These are phyloP conservation scores for Echium plantagineum DNA, from an alignment of 257 asterid species.

Conservation along the genomic window DNA sequence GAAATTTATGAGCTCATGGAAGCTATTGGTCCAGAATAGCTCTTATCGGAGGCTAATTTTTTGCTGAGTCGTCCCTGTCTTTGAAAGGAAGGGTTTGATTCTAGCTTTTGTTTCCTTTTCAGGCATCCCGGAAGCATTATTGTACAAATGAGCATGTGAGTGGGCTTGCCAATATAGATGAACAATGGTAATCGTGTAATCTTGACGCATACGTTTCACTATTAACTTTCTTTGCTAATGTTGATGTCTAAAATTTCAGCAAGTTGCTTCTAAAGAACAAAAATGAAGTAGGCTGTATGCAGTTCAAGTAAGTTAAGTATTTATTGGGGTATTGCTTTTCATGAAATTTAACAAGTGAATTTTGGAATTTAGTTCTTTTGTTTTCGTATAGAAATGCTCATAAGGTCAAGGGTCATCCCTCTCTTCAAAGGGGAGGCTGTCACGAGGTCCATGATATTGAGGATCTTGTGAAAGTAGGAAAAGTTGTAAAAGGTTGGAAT, in stretches of 20 bases:
- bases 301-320: constrained; percentile 55
- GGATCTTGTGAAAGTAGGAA: constrained; percentile 94
- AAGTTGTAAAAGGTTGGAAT: constrained; percentile 63
- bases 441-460: constrained; percentile 96
- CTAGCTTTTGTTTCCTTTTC: constrained; percentile 9
- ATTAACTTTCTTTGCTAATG: constrained; percentile 30
- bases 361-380: constrained; percentile 10
- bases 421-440: constrained; percentile 90
- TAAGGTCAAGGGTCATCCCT: constrained; percentile 81
- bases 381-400: constrained; percentile 51
- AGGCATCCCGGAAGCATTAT: constrained; percentile 90
- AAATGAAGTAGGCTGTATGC: constrained; percentile 45
- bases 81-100: not conserved
- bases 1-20: not conserved
- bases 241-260: constrained; percentile 33
- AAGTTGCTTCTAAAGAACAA: constrained; percentile 64
- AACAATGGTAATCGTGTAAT: constrained; percentile 54
- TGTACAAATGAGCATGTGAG: constrained; percentile 64
- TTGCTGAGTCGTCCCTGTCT: not conserved
- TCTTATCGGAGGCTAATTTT: not conserved
- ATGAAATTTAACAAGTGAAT: constrained; percentile 6
- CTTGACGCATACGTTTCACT: constrained; percentile 6
- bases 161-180: constrained; percentile 64
- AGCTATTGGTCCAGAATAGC: not conserved
- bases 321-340: constrained; percentile 1